Evolutionary conservation across 495 filamentous ascomycete genomes (phyloP), one percentile per base, ranked within the genome.

Genomic region (Thermochaetoides thermophila): DNA sequence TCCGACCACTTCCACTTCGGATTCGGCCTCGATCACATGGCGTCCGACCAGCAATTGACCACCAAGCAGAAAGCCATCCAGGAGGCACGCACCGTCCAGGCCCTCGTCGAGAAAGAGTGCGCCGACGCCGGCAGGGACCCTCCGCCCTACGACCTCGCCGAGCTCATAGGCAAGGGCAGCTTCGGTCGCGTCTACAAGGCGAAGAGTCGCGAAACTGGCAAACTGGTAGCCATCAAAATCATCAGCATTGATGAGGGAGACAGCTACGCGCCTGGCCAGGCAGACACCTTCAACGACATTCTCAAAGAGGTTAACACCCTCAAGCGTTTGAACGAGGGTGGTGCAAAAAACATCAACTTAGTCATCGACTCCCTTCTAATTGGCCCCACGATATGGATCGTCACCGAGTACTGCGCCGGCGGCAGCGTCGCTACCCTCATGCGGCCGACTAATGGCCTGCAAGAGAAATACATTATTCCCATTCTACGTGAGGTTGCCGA

Each of bases 161-260:
- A 96, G 53, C 59, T 96, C 35, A 87, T 94, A 38, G 89, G 89
- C 12, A 95, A 95, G 55, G 89, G 89, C n/a, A 76, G 78, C 4
- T 96, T 84, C 57, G 91, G 89, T 12, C 75, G 86, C 23, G 89
- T 97, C 7, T 97, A 86, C 66, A 93, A 89, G 55, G 83, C 52
- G 17, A 73, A 47, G 39, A 76, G 61, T 53, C 57, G 55, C 56
- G 63, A 56, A 28, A 60, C 68, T n/a, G 65, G 69, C 15, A 55
- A 68, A 13, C 49, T 87, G 14, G 84, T 95, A 3, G 91, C 91
- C 3, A 75, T 97, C 50, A 97, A 97, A 50, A 86, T 95, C 37
- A 75, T 95, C 48, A 84, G 94, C 48, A 78, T 94, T 11, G 89
- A 97, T 48, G 76, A 78, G 30, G 63, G 75, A 31, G 89, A 96